Conservation (phyloP, 2,329 filamentous ascomycete species). For the Diaporthe caulivora region DNA sequence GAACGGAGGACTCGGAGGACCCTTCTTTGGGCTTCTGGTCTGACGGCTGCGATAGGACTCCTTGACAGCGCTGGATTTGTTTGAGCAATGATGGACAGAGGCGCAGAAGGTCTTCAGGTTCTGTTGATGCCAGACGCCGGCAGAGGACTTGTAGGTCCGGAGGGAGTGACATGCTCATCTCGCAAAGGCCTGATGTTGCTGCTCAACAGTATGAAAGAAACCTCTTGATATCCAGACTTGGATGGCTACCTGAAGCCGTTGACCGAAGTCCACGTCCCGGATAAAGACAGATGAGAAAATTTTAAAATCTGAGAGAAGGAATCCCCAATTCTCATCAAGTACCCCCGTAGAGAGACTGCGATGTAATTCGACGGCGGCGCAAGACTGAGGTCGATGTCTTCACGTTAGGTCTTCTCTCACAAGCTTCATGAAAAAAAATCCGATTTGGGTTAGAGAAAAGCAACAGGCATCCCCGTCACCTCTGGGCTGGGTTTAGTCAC, state of each 20-base stretch:
- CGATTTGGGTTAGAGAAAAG: slow-evolving; percentile 14
- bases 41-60: slow-evolving; percentile 72
- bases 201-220: slow-evolving; percentile 3
- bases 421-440: slow-evolving; percentile 28
- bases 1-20: slow-evolving; percentile 73
- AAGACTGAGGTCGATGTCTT: not conserved
- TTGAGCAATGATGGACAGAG: slow-evolving; percentile 77
- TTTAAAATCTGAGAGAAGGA: not conserved
- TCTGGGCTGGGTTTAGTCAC: not conserved
- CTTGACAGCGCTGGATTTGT: slow-evolving; percentile 68
- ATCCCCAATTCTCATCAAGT: not conserved
- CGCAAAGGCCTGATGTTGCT: slow-evolving; percentile 6
- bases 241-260: not conserved
- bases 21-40: slow-evolving; percentile 71
- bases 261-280: not conserved
- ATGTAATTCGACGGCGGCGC: not conserved
- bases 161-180: slow-evolving; percentile 54
- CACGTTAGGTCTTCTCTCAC: not conserved
- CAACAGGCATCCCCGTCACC: slow-evolving; percentile 14
- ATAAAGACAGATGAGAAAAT: too few species aligned
- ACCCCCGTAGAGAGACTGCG: not conserved
- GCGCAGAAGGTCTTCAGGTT: slow-evolving; percentile 79
- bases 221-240: not conserved
- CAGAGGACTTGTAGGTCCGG: slow-evolving; percentile 75
- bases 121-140: slow-evolving; percentile 77